Evolutionary conservation across 108 stramenopile genomes (phyloP).

Genomic region (Pelagomonas calceolata): DNA sequence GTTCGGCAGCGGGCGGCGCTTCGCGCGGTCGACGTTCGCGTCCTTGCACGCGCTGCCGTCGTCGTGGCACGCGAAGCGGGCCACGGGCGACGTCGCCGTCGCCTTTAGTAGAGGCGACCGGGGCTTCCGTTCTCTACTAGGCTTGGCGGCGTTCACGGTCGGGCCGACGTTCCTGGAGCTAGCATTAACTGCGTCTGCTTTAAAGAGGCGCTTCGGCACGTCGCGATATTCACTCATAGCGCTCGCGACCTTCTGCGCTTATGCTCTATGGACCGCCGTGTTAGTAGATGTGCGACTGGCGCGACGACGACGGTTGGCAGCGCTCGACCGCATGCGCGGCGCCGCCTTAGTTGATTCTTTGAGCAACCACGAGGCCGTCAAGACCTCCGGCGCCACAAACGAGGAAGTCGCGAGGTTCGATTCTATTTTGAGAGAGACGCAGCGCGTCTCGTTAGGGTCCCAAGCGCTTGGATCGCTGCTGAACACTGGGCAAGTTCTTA

Average conservation of each 20-base stretch:
- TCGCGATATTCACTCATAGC: neutral
- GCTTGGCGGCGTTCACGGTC: slow-evolving; percentile 9
- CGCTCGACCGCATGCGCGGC: neutral
- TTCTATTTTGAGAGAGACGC: neutral
- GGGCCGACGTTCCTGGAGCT: slow-evolving; percentile 11
- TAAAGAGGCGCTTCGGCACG: neutral
- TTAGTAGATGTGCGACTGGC: neutral
- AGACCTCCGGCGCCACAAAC: neutral
- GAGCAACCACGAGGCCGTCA: slow-evolving; percentile 11
- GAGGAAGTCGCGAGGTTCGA: neutral
- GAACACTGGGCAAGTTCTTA: slow-evolving; percentile 6
- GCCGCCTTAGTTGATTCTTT: slow-evolving; percentile 8
- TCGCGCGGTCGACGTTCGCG: neutral
- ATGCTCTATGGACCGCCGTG: neutral
- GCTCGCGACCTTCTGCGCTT: slow-evolving; percentile 5
- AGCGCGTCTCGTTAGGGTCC: neutral
- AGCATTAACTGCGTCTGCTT: neutral
- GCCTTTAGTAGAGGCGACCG: slow-evolving; percentile 5
- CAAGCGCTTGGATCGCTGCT: neutral
- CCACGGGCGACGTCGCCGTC: slow-evolving; percentile 6
- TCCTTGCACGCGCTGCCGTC: slow-evolving; percentile 1
- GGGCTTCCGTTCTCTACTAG: slow-evolving; percentile 1
- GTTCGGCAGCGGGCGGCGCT: neutral
- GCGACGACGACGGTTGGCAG: neutral
- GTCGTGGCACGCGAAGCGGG: neutral